Evolutionary conservation across 176 grass and related monocot species (phyloP), one percentile per base, ranked within the genome.

Genomic region (Carex pumila): DNA sequence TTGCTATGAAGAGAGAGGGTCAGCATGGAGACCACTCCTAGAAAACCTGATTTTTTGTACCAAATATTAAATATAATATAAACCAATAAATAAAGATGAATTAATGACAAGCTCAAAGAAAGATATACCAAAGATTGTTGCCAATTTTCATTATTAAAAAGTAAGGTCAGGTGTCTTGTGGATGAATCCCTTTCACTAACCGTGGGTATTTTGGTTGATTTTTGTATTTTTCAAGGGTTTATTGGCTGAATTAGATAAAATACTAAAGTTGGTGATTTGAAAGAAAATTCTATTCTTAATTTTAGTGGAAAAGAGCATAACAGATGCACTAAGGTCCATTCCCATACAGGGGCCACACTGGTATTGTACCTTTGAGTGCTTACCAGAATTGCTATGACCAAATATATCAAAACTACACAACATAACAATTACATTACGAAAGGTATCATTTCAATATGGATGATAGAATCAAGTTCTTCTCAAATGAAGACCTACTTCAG

Each of bases 11-110:
- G 88, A 88, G 89, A 89, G n/a, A 97, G 41, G 79, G 85, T 71
- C 85, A 92, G 90, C 94, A 94, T 97, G 8, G 94, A 90, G 62
- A 92, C 81, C 10, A 88, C 91, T 88, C 94, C 94, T 54, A 92
- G 79, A 69, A 94, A 66, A 83, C 94, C 94, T 97, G 81, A 91
- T 21, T 84, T 81, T 89, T 81, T 72, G 41, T 52, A 83, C 39
- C 34, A 68, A 52, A 66, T 66, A 71, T 61, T 67, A 70, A n/a
- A 52, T 10, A 34, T 32, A 57, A 78, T 57, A 22, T 6, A 50
- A 56, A 55, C 22, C 47, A 56, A 32, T 15, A 77, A 77, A 78
- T 56, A 57, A 78, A 78, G 29, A 78, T 34, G 21, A 78, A 78
- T 78, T 30, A 73, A 71, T 71, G 47, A 50, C 12, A 77, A 77